Conservation (phyloP, 208 protist genomes). For the Balamuthia mandrillaris region DNA sequence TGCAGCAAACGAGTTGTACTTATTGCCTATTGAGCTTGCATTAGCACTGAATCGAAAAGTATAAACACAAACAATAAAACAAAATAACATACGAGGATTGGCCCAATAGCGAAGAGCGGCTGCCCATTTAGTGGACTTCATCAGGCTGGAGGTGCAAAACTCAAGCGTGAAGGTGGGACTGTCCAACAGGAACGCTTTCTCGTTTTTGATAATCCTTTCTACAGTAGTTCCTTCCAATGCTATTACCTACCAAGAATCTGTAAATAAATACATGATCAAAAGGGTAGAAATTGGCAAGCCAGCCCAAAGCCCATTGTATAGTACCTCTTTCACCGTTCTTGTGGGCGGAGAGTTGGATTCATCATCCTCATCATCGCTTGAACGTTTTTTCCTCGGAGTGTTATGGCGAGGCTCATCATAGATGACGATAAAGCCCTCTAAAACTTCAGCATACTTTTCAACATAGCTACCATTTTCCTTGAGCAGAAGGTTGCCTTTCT, state of each 20-base stretch:
- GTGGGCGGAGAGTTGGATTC: no score
- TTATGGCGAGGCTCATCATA: not conserved
- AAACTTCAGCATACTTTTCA: not conserved
- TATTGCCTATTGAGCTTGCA: not conserved
- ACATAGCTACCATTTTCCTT: not conserved
- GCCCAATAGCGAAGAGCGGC: constrained; percentile 23
- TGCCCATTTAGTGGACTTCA: constrained; percentile 23
- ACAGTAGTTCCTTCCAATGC: constrained; percentile 9
- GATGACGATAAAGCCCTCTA: constrained; percentile 34
- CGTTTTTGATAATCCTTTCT: not conserved
- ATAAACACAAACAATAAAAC: not conserved
- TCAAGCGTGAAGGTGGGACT: not conserved
- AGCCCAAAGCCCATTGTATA: not conserved
- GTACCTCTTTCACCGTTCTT: no score
- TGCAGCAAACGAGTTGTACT: constrained; percentile 2
- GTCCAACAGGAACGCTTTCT: not conserved
- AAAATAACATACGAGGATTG: not conserved
- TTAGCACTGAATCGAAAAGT: no score
- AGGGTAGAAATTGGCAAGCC: not conserved
- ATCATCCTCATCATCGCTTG: no score
- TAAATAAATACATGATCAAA: not conserved
- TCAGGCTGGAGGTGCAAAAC: not conserved
- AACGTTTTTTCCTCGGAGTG: not conserved
- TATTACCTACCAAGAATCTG: not conserved
- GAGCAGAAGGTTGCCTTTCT: not conserved